phyloP scores from a whole-genome alignment of 2,329 filamentous ascomycete species.

The Stagonosporopsis tanaceti region DNA sequence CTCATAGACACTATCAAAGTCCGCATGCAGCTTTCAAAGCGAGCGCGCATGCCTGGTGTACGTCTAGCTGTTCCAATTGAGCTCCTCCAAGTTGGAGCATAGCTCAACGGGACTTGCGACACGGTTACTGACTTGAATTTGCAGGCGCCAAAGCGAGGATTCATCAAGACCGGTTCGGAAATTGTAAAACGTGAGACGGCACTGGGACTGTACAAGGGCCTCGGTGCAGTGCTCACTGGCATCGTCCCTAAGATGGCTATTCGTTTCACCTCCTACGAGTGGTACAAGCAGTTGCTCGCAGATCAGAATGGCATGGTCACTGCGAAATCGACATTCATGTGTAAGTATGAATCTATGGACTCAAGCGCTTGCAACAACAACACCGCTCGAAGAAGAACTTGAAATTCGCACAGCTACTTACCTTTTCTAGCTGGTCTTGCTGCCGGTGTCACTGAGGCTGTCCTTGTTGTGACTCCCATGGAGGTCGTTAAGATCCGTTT shows the following conservation, averaged over 20 bases:
- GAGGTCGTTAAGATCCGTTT: slow-evolving; percentile 99
- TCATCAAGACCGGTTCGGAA: slow-evolving; percentile 82
- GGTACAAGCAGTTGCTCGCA: slow-evolving; percentile 86
- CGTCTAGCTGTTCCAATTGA: slow-evolving; percentile 40
- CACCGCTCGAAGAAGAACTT: background rate
- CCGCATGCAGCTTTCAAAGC: slow-evolving; percentile 95
- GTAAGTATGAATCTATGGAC: slow-evolving; percentile 50
- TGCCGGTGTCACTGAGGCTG: slow-evolving; percentile 94
- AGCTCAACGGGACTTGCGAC: background rate
- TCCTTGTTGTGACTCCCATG: slow-evolving; percentile 97
- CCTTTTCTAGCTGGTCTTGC: slow-evolving; percentile 74
- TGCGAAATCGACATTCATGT: slow-evolving; percentile 75
- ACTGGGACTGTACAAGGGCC: slow-evolving; percentile 93
- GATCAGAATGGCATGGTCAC: slow-evolving; percentile 72
- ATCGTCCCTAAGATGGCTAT: slow-evolving; percentile 99
- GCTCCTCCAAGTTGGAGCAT: background rate
- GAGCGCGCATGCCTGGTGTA: slow-evolving; percentile 81
- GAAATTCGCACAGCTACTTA: slow-evolving; percentile 20
- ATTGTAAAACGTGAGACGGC: slow-evolving; percentile 92
- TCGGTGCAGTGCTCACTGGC: slow-evolving; percentile 94
- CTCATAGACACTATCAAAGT: slow-evolving; percentile 95
- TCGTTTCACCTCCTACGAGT: slow-evolving; percentile 96
- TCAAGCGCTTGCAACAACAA: background rate
- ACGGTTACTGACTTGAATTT: slow-evolving; percentile 16
- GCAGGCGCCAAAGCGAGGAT: slow-evolving; percentile 79